phyloP scores from a whole-genome alignment of 228 moss, liverwort and hornwort species.

The Sphagnum magellanicum region DNA sequence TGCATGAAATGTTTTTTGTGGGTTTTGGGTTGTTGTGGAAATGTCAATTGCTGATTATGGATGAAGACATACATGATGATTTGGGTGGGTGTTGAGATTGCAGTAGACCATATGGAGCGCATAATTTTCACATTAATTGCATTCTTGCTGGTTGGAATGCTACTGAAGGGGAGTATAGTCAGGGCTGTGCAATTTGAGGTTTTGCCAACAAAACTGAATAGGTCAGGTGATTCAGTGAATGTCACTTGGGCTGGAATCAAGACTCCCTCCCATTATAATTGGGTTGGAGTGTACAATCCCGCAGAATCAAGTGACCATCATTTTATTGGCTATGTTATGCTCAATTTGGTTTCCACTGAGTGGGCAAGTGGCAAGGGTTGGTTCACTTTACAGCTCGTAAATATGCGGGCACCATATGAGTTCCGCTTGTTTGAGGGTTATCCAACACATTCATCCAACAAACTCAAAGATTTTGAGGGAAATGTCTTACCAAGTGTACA shows the following conservation, averaged over 20 bases:
- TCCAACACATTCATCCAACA: constrained; percentile 17
- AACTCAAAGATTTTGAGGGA: constrained; percentile 45
- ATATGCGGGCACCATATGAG: constrained; percentile 72
- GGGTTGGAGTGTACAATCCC: constrained; percentile 76
- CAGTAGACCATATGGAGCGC: constrained; percentile 16
- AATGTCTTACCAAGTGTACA: constrained; percentile 50
- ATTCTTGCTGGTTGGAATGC: constrained; percentile 38
- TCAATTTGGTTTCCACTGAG: constrained; percentile 29
- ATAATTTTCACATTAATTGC: constrained; percentile 28
- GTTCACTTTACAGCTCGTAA: constrained; percentile 50
- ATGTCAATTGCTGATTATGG: too few relatives aligned
- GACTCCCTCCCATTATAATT: constrained; percentile 48
- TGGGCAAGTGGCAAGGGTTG: constrained; percentile 56
- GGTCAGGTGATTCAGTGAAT: constrained; percentile 49
- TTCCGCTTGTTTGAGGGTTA: constrained; percentile 70
- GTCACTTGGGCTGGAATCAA: constrained; percentile 50
- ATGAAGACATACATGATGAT: too few relatives aligned
- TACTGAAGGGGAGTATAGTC: constrained; percentile 30
- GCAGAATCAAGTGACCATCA: constrained; percentile 56
- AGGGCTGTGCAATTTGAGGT: constrained; percentile 40
- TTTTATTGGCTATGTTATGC: constrained; percentile 59
- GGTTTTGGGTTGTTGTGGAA: too few relatives aligned
- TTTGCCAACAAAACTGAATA: constrained; percentile 28
- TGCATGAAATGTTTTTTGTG: too few relatives aligned
- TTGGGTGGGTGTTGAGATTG: too few relatives aligned